Percentiles rank a stretch among this genome's conserved stretches.
phyloP scores from a whole-genome alignment of 225 moss, liverwort and hornwort species.

The Straminergon stramineum region DNA sequence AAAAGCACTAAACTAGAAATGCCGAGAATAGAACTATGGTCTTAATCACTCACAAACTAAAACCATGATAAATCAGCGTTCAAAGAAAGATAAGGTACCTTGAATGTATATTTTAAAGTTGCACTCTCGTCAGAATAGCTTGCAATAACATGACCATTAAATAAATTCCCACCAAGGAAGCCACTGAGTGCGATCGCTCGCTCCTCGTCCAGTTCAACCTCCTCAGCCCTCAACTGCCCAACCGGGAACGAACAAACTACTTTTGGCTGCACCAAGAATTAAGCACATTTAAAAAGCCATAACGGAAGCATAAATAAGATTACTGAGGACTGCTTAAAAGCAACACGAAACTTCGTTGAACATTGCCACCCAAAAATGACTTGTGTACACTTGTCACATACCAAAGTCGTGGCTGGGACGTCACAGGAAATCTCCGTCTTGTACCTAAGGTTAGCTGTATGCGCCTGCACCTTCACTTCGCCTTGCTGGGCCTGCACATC shows the following conservation, averaged over 20 bases:
- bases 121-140: conserved; percentile 67
- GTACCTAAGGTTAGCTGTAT: conserved; percentile 43
- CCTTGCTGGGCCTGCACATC: conserved; percentile 68
- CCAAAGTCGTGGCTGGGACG: conserved; percentile 57
- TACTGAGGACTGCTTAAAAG: not conserved
- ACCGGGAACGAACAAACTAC: conserved; percentile 62
- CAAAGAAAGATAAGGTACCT: conserved; percentile 28
- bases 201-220: conserved; percentile 64
- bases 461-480: conserved; percentile 61
- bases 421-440: conserved; percentile 59
- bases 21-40: not conserved
- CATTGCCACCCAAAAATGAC: not conserved
- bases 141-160: conserved; percentile 68
- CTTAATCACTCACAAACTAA: not conserved
- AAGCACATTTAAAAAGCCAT: not conserved
- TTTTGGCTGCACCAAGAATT: conserved; percentile 48
- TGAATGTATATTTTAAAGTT: conserved; percentile 76
- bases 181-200: conserved; percentile 74
- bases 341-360: not conserved
- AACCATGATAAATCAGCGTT: not conserved
- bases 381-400: conserved; percentile 1
- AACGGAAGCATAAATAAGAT: not conserved
- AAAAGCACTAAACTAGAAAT: not conserved
- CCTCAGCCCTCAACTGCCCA: conserved; percentile 74
- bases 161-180: conserved; percentile 49